Conservation (phyloP, 2,329 filamentous ascomycete genomes). For the Colletotrichum tamarilloi region DNA sequence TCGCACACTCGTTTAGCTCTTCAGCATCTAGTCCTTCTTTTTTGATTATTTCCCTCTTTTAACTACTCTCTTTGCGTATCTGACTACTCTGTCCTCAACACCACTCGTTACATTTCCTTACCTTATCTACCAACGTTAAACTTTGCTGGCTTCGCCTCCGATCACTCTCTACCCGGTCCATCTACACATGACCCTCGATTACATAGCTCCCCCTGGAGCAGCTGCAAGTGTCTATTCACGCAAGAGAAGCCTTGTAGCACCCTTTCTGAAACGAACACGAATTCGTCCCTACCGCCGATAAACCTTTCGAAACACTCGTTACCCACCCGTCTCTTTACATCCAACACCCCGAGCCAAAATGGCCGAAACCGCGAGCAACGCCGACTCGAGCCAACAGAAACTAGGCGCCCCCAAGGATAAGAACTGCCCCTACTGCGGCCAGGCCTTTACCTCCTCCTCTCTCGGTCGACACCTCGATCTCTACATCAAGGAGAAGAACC, state of each 20-base stretch:
- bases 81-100: slow-evolving; percentile 20
- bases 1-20: slow-evolving; percentile 35
- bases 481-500: slow-evolving; percentile 94
- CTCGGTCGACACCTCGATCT: slow-evolving; percentile 93
- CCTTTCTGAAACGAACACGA: not conserved
- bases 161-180: not conserved
- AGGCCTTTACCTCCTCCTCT: slow-evolving; percentile 92
- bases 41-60: not conserved
- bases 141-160: slow-evolving; percentile 11
- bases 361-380: slow-evolving; percentile 42
- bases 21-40: slow-evolving; percentile 29
- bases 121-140: slow-evolving; percentile 13
- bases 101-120: slow-evolving; percentile 16
- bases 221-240: slow-evolving; percentile 13
- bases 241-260: slow-evolving; percentile 8
- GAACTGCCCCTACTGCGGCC: slow-evolving; percentile 86
- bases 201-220: slow-evolving; percentile 37
- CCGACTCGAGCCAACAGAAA: slow-evolving; percentile 54
- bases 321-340: not conserved
- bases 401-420: slow-evolving; percentile 78
- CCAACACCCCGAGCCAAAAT: slow-evolving; percentile 36
- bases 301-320: slow-evolving; percentile 6
- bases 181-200: slow-evolving; percentile 29
- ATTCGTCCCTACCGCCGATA: not conserved
- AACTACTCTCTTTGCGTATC: slow-evolving; percentile 22